Conservation (phyloP, 1,284 basidiomycete species). For the Takashimella tepidaria region DNA sequence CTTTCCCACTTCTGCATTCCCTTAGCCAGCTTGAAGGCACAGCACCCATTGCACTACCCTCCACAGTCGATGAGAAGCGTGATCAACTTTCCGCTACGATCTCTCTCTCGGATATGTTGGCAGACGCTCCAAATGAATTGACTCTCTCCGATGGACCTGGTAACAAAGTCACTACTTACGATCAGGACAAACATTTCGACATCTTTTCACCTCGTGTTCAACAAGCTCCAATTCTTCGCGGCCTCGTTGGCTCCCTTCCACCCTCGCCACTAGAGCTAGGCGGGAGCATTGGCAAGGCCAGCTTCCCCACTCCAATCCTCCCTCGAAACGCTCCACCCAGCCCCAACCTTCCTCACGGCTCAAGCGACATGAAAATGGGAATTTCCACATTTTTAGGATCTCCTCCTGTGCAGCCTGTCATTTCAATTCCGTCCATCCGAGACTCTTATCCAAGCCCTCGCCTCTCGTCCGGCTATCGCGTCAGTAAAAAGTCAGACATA, state of each 20-base stretch:
- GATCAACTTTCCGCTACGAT: too few species aligned
- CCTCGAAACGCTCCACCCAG: neutral
- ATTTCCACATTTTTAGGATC: neutral
- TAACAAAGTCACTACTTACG: neutral
- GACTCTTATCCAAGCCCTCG: neutral
- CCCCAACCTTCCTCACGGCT: neutral
- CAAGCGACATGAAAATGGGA: neutral
- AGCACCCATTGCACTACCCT: too few species aligned
- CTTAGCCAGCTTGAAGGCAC: too few species aligned
- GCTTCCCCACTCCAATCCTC: neutral
- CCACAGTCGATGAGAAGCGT: too few species aligned
- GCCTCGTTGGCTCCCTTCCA: neutral
- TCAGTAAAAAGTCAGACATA: neutral
- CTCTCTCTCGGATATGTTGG: neutral
- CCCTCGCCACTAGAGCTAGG: neutral
- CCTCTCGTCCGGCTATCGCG: neutral
- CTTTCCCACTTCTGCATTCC: too few species aligned
- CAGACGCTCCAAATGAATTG: neutral
- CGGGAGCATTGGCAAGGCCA: neutral
- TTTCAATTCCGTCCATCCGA: neutral
- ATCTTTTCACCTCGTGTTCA: neutral
- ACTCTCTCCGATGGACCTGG: neutral
- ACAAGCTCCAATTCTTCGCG: neutral
- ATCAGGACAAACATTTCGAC: neutral
- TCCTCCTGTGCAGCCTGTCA: neutral